Percentiles rank a stretch among this genome's conserved stretches.
phyloP scores from a whole-genome alignment of 495 filamentous ascomycete genomes.

The Neurospora hispaniola region DNA sequence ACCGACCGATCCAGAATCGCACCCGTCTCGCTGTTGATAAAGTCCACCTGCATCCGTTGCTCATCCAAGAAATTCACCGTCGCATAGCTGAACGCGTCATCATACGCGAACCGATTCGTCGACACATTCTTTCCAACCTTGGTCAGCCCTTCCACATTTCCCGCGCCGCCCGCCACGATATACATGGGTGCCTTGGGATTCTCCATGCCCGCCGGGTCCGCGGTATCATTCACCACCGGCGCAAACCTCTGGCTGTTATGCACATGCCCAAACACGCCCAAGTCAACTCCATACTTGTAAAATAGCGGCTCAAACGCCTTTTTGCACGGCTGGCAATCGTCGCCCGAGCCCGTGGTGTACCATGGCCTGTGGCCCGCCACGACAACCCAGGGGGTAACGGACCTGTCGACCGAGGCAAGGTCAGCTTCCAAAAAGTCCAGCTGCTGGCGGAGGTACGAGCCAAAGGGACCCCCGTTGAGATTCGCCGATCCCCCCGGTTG shows the following conservation, averaged over 20 bases:
- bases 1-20: constrained; percentile 40
- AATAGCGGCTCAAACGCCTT: constrained; percentile 47
- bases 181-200: constrained; percentile 48
- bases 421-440: constrained; percentile 37
- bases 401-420: constrained; percentile 36
- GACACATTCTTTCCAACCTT: constrained; percentile 29
- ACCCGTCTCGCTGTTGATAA: constrained; percentile 39
- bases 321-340: constrained; percentile 42
- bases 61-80: constrained; percentile 24
- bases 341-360: constrained; percentile 38
- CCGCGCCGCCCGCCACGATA: constrained; percentile 36
- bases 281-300: constrained; percentile 50
- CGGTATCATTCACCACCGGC: constrained; percentile 30
- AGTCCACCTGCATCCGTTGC: constrained; percentile 24
- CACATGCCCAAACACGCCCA: constrained; percentile 51
- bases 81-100: constrained; percentile 45
- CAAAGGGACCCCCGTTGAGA: constrained; percentile 43
- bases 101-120: constrained; percentile 45
- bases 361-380: constrained; percentile 52
- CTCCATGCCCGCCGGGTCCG: constrained; percentile 36
- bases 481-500: constrained; percentile 32
- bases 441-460: constrained; percentile 27
- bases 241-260: constrained; percentile 30
- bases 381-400: constrained; percentile 46
- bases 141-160: constrained; percentile 32